Base-by-base conservation (phyloP, 2,329 filamentous ascomycete genomes). In the Penicillium sp. region DNA sequence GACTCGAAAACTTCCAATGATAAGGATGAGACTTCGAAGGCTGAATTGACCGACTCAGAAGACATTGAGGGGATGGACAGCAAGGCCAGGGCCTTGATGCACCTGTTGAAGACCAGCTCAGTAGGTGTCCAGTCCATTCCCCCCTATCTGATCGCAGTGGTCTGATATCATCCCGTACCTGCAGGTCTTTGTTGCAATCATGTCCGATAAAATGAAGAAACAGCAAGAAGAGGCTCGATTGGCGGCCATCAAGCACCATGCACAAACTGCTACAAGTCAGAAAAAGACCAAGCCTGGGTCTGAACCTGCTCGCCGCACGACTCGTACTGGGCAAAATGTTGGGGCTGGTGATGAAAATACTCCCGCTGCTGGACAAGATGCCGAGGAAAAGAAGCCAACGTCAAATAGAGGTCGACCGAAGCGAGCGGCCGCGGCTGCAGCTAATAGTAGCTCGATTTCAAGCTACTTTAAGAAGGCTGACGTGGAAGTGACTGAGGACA, bases 381-480 rank as follows among this genome's bases (percentile, higher is more conserved):
- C 53, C 11, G 46, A 56, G 7, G 40, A 58, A 18, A 36, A 57
- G 29, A 65, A 61, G 54, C 55, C 34, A 38, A 69, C 61, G 34
- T 51, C 63, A 11, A 72, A 67, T 52, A 64, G 60, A 50, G 65
- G 64, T 23, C 61, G 64, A n/a, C 59, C 65, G 10, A 70, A 65
- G 55, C 70, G 66, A 58, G 55, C 61, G 23, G 55, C 61, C 18
- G 49, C 55, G 56, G 55, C 10, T 34, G 32, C 7, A 34, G 32
- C 32, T 34, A 67, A 68, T 41, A 62, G 63, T 30, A 69, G 72
- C 23, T 80, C 78, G 53, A 86, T 87, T 34, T 79, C 82, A 0
- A 80, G 78, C 57, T 87, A 83, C 62, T 82, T 87, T 66, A 82
- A 81, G 57, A 85, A 84, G 60, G 79, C 81, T 26, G 79, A 85